Evolutionary conservation across 306 rosid genomes (phyloP).

Genomic region (Betula pendula): DNA sequence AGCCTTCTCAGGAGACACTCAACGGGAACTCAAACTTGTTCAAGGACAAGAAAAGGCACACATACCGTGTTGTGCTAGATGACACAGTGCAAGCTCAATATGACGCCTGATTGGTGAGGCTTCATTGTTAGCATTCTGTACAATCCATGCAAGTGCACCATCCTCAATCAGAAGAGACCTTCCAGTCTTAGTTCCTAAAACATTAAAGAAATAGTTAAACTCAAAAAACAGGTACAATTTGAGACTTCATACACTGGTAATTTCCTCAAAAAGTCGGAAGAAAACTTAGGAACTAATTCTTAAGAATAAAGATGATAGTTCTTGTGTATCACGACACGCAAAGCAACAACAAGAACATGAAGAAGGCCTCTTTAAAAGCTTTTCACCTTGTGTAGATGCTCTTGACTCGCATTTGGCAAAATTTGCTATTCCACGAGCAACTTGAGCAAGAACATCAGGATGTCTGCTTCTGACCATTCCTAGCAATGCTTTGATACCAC

Average conservation of each 20-base stretch:
- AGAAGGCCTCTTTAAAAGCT: slow-evolving; percentile 11
- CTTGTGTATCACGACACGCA: background rate
- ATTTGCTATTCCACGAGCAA: slow-evolving; percentile 98
- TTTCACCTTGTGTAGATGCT: slow-evolving; percentile 86
- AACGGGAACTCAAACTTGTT: slow-evolving; percentile 17
- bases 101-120: slow-evolving; percentile 91
- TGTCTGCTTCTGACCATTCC: slow-evolving; percentile 97
- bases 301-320: background rate
- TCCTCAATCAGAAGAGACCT: slow-evolving; percentile 91
- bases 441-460: slow-evolving; percentile 98
- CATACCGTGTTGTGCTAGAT: slow-evolving; percentile 93
- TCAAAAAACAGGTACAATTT: background rate
- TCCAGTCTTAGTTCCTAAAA: slow-evolving; percentile 74
- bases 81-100: slow-evolving; percentile 95
- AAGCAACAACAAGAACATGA: background rate
- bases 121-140: slow-evolving; percentile 88
- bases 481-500: slow-evolving; percentile 84
- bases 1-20: slow-evolving; percentile 23
- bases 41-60: slow-evolving; percentile 2
- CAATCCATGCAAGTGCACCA: slow-evolving; percentile 96
- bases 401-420: slow-evolving; percentile 94
- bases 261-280: slow-evolving; percentile 7
- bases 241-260: background rate
- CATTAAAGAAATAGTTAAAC: slow-evolving; percentile 21
- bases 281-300: slow-evolving; percentile 21